These are phyloP conservation scores for Salix caprea DNA, from an alignment of 345 rosid species.

Conservation along the genomic window DNA sequence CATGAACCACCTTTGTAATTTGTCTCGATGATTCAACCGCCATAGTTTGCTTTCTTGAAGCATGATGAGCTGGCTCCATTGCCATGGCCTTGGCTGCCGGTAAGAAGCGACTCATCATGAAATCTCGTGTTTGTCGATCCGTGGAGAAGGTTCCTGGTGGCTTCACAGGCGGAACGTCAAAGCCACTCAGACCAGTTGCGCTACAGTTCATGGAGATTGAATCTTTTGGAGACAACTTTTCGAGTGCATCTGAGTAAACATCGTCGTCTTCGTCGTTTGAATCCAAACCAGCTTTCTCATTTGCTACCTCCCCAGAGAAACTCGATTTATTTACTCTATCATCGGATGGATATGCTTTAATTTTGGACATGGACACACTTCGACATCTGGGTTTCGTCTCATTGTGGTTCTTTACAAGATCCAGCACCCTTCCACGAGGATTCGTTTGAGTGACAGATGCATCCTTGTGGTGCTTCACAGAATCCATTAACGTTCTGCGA, in stretches of 20 bases:
- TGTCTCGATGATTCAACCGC: slow-evolving; percentile 49
- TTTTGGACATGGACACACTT: slow-evolving; percentile 5
- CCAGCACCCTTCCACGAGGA: slow-evolving; percentile 35
- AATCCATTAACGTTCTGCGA: background rate
- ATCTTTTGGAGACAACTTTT: slow-evolving; percentile 45
- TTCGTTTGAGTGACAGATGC: slow-evolving; percentile 34
- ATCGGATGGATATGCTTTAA: slow-evolving; percentile 1
- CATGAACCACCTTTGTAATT: slow-evolving; percentile 31
- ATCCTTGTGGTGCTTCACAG: slow-evolving; percentile 3
- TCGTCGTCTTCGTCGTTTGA: slow-evolving; percentile 40
- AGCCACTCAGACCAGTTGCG: slow-evolving; percentile 53
- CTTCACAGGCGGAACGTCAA: slow-evolving; percentile 36
- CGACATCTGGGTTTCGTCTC: slow-evolving; percentile 22
- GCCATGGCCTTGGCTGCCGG: slow-evolving; percentile 99
- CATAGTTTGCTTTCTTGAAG: slow-evolving; percentile 50
- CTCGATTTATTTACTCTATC: slow-evolving; percentile 19
- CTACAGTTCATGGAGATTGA: slow-evolving; percentile 59
- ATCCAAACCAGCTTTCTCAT: slow-evolving; percentile 21
- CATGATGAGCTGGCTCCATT: slow-evolving; percentile 56
- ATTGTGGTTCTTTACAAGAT: slow-evolving; percentile 23
- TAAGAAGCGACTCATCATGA: slow-evolving; percentile 88
- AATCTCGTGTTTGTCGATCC: slow-evolving; percentile 59
- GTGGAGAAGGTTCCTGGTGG: slow-evolving; percentile 44
- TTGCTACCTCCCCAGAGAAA: slow-evolving; percentile 17
- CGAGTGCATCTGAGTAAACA: slow-evolving; percentile 70